A percentile compares a stretch with the other conserved stretches of the same genome.
phyloP scores from a whole-genome alignment of 2,329 filamentous ascomycete genomes.

The Alternaria sp. region DNA sequence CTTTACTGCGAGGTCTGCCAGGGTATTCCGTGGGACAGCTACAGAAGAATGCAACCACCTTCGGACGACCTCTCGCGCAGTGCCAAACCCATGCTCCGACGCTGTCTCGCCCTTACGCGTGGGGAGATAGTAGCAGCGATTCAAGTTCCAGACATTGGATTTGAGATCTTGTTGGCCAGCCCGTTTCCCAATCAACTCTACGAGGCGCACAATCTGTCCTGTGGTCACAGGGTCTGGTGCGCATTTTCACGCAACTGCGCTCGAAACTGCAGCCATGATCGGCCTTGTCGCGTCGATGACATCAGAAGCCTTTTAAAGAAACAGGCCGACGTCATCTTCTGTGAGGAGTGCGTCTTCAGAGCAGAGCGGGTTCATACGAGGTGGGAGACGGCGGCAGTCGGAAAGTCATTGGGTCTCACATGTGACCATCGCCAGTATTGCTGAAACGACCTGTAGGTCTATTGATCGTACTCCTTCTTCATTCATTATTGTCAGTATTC shows the following conservation, averaged over 20 bases:
- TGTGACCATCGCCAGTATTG: background rate
- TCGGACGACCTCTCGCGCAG: background rate
- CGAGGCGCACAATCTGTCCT: constrained; percentile 20
- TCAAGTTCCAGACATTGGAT: background rate
- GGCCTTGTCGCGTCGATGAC: background rate
- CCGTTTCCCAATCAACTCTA: constrained; percentile 6
- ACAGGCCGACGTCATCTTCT: constrained; percentile 20
- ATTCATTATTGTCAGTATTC: background rate
- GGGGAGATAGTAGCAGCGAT: constrained; percentile 10
- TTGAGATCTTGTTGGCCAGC: constrained; percentile 5
- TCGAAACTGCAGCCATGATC: constrained; percentile 18
- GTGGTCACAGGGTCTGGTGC: constrained; percentile 28
- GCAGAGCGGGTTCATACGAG: constrained; percentile 25
- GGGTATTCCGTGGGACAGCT: constrained; percentile 26
- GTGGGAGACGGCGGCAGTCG: constrained; percentile 4
- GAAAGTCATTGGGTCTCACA: background rate
- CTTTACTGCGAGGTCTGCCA: constrained; percentile 31
- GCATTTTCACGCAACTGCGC: constrained; percentile 13
- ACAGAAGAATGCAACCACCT: constrained; percentile 8
- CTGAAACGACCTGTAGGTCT: background rate
- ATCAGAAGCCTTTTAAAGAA: background rate
- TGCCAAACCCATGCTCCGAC: constrained; percentile 3
- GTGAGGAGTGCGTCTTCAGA: constrained; percentile 23
- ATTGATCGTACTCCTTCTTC: background rate
- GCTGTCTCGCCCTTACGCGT: constrained; percentile 22